phyloP scores from a whole-genome alignment of 2,329 filamentous ascomycete species.

The Verticillium isaacii region DNA sequence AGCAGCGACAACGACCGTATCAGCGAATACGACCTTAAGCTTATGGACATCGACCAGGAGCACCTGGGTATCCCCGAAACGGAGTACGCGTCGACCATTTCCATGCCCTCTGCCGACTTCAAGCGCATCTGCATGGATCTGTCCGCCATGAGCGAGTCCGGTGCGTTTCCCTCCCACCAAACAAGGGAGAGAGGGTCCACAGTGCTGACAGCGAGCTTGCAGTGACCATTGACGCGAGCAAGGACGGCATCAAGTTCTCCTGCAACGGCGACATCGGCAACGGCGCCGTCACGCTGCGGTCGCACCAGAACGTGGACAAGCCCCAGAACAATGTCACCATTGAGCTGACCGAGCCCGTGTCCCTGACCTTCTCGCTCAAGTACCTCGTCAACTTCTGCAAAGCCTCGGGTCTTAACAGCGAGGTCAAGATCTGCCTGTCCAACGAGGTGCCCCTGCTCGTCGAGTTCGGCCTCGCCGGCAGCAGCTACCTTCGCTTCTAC shows the following conservation, averaged over 20 bases:
- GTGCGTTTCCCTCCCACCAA: conserved; percentile 46
- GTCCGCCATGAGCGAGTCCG: conserved; percentile 88
- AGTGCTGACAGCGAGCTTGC: conserved; percentile 7
- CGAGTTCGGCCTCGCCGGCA: conserved; percentile 78
- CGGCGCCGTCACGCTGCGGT: conserved; percentile 86
- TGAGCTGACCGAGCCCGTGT: conserved; percentile 84
- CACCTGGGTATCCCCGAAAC: conserved; percentile 98
- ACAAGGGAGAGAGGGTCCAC: not conserved
- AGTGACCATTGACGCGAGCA: conserved; percentile 95
- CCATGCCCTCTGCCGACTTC: conserved; percentile 86
- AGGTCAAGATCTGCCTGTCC: conserved; percentile 89
- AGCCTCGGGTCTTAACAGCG: conserved; percentile 74
- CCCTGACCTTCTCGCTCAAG: conserved; percentile 96
- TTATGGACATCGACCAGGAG: conserved; percentile 99
- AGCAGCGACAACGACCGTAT: conserved; percentile 81
- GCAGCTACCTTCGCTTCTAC: conserved; percentile 93
- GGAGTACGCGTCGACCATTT: conserved; percentile 90
- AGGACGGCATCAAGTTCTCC: conserved; percentile 95
- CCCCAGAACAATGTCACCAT: conserved; percentile 82
- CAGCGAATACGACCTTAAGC: conserved; percentile 98
- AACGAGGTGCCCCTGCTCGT: conserved; percentile 95
- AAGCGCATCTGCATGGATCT: conserved; percentile 92
- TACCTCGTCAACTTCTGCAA: conserved; percentile 99
- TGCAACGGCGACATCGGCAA: conserved; percentile 95
- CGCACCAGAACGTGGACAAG: conserved; percentile 86